These are phyloP conservation scores for Fusarium sp. DNA, from an alignment of 2,329 filamentous ascomycete genomes.

Conservation along the genomic window DNA sequence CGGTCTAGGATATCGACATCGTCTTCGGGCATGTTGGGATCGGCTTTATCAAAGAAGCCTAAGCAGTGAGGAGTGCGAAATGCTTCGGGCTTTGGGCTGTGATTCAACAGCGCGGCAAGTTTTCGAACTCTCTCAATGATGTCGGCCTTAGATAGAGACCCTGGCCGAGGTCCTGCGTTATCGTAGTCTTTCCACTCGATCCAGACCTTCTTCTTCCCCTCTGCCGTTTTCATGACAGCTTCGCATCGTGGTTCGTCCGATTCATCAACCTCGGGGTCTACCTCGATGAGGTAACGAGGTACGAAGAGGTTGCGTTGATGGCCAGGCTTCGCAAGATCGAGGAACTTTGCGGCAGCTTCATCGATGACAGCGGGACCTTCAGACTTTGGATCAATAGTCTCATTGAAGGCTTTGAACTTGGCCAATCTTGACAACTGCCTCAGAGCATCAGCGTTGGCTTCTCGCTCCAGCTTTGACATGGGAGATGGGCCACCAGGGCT, in stretches of 20 bases:
- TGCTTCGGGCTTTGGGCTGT: slow-evolving; percentile 56
- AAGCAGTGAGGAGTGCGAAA: slow-evolving; percentile 61
- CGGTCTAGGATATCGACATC: slow-evolving; percentile 53
- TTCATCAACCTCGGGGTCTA: slow-evolving; percentile 47
- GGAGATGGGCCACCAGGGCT: slow-evolving; percentile 38
- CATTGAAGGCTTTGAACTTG: slow-evolving; percentile 61
- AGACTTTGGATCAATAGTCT: slow-evolving; percentile 53
- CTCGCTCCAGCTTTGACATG: slow-evolving; percentile 48
- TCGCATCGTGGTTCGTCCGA: slow-evolving; percentile 51
- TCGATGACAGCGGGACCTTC: slow-evolving; percentile 45
- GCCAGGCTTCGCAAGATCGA: slow-evolving; percentile 50
- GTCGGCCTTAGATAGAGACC: slow-evolving; percentile 52
- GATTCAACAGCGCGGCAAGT: slow-evolving; percentile 57
- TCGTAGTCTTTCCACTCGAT: slow-evolving; percentile 62
- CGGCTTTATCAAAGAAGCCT: slow-evolving; percentile 58
- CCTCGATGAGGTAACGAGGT: slow-evolving; percentile 47
- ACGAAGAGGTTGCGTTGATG: slow-evolving; percentile 48
- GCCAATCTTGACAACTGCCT: slow-evolving; percentile 54
- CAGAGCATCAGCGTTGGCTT: slow-evolving; percentile 52
- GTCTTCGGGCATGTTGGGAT: slow-evolving; percentile 46
- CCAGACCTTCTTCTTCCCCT: slow-evolving; percentile 54
- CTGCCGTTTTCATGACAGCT: slow-evolving; percentile 48
- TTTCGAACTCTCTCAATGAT: slow-evolving; percentile 57
- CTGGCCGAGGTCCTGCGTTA: slow-evolving; percentile 46
- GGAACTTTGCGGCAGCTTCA: slow-evolving; percentile 49